A percentile compares a stretch with the other conserved stretches of the same genome.
Conservation (phyloP, 169 alveolate species). For the Eimeria brunetti region DNA sequence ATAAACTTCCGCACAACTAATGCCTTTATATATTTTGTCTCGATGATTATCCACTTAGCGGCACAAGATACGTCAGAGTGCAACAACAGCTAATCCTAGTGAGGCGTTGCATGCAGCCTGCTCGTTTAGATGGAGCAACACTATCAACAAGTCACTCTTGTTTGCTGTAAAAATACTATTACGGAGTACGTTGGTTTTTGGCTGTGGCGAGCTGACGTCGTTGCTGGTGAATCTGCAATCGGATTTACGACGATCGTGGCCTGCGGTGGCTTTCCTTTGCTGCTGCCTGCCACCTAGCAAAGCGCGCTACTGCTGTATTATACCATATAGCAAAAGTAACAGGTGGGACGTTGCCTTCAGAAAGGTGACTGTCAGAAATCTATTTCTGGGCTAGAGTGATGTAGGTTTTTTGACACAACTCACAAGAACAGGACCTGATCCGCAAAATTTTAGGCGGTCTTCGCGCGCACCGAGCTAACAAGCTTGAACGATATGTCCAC, state of each 20-base stretch:
- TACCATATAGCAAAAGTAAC: background rate
- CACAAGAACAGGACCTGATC: background rate
- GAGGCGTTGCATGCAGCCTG: background rate
- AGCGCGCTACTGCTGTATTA: background rate
- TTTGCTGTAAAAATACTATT: background rate
- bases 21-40: background rate
- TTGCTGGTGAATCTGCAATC: background rate
- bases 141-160: background rate
- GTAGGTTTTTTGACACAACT: background rate
- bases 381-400: background rate
- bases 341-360: background rate
- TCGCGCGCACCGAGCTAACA: background rate
- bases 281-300: background rate
- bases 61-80: background rate
- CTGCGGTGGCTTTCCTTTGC: constrained; percentile 7
- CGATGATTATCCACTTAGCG: background rate
- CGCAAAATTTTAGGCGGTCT: background rate
- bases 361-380: background rate
- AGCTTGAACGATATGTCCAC: background rate
- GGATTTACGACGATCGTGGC: background rate
- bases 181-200: background rate
- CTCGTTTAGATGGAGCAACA: background rate
- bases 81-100: background rate
- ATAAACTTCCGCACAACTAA: background rate
- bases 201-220: background rate